Evolutionary conservation across 495 filamentous ascomycete genomes (phyloP).

Genomic region (Cercophora newfieldiana): DNA sequence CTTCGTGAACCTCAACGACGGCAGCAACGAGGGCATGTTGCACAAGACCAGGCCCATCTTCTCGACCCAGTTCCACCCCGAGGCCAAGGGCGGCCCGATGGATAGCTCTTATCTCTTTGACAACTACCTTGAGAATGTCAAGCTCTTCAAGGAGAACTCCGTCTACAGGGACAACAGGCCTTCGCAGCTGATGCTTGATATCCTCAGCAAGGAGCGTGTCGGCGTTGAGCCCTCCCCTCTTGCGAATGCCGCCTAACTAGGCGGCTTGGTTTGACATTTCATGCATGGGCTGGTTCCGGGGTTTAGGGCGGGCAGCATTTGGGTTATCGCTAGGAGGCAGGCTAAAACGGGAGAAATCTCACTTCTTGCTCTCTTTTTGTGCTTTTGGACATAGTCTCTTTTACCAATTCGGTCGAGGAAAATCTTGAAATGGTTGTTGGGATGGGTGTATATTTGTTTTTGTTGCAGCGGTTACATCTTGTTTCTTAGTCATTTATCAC

Average conservation of each 20-base stretch:
- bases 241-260: conserved; percentile 39
- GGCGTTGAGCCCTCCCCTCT: conserved; percentile 72
- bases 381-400: background rate
- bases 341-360: background rate
- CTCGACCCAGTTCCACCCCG: conserved; percentile 96
- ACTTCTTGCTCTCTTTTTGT: background rate
- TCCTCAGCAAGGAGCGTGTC: conserved; percentile 89
- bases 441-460: background rate
- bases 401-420: background rate
- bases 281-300: conserved; percentile 7
- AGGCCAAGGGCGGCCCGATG: conserved; percentile 93
- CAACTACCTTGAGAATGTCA: conserved; percentile 86
- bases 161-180: conserved; percentile 77
- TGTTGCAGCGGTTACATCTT: background rate
- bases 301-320: conserved; percentile 9
- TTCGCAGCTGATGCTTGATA: conserved; percentile 82
- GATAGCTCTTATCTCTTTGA: conserved; percentile 95
- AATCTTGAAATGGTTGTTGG: conserved; percentile 1
- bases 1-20: conserved; percentile 96
- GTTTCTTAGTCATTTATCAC: background rate
- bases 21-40: conserved; percentile 92
- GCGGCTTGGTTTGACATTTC: background rate
- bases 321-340: background rate
- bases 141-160: conserved; percentile 82
- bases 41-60: conserved; percentile 96